Evolutionary conservation across 2,329 filamentous ascomycete species (phyloP).

Genomic region (Fusarium paranaense): DNA sequence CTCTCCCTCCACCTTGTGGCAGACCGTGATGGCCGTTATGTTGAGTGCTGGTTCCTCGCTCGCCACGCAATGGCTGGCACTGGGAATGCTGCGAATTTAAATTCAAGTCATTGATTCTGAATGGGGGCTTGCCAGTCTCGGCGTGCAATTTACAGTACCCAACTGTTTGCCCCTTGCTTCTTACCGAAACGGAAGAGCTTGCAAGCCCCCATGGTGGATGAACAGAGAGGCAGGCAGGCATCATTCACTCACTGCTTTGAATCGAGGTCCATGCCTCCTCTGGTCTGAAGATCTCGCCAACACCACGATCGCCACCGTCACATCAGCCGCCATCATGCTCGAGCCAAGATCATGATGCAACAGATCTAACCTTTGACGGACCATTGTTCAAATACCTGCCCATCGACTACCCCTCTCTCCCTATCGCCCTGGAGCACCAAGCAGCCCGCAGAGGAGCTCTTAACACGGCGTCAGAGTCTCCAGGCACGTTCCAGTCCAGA

Average conservation of each 20-base stretch:
- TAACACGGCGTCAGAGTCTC: constrained; percentile 8
- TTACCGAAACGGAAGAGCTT: background rate
- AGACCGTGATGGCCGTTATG: constrained; percentile 15
- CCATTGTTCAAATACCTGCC: background rate
- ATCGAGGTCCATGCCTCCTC: background rate
- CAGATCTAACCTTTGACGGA: background rate
- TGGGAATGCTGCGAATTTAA: constrained; percentile 22
- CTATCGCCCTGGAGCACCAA: background rate
- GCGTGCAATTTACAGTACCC: constrained; percentile 3
- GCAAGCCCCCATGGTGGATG: background rate
- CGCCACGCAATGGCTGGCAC: constrained; percentile 11
- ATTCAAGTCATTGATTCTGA: constrained; percentile 16
- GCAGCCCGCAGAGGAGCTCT: background rate
- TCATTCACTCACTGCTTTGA: background rate
- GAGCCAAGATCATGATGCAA: background rate
- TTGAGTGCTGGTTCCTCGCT: constrained; percentile 7
- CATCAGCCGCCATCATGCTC: background rate
- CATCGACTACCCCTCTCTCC: constrained; percentile 10
- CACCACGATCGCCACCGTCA: background rate
- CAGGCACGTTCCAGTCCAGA: constrained; percentile 13
- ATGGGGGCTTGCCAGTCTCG: constrained; percentile 26
- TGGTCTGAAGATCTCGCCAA: background rate
- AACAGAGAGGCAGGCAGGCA: background rate
- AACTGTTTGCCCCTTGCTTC: background rate
- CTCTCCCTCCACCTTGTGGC: constrained; percentile 12